phyloP scores from a whole-genome alignment of 257 asterid species.

The Primulina eburnea region DNA sequence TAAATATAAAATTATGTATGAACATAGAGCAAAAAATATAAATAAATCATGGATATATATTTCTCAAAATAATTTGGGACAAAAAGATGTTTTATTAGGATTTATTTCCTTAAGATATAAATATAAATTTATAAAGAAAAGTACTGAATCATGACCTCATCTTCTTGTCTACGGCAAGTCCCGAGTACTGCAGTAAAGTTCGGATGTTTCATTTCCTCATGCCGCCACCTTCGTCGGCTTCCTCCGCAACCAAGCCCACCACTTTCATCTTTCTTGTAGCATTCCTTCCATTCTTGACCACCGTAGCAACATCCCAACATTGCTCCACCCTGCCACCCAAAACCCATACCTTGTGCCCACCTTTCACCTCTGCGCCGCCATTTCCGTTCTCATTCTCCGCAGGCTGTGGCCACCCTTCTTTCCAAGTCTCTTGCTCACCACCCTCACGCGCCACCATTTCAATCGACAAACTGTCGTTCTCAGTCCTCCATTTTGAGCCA shows the following conservation, averaged over 20 bases:
- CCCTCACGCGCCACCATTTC: conserved; percentile 53
- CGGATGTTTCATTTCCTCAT: neutral
- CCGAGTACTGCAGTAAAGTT: no score
- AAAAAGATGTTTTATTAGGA: no score
- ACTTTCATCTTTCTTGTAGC: conserved; percentile 20
- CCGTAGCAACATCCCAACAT: conserved; percentile 25
- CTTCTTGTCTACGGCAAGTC: no score
- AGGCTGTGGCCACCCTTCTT: conserved; percentile 94
- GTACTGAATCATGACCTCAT: no score
- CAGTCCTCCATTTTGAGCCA: conserved; percentile 56
- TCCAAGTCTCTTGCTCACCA: conserved; percentile 62
- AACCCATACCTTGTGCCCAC: conserved; percentile 47
- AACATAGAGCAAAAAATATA: no score
- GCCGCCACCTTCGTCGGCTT: conserved; percentile 25
- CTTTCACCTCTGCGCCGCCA: conserved; percentile 59
- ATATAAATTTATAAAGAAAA: no score
- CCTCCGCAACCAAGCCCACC: conserved; percentile 26
- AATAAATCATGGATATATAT: no score
- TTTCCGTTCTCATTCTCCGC: conserved; percentile 78
- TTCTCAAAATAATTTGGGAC: no score
- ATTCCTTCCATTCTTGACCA: conserved; percentile 22
- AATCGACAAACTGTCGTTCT: conserved; percentile 50
- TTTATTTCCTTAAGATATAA: no score
- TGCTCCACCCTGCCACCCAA: conserved; percentile 35
- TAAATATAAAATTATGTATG: no score